Conservation (phyloP, 2,329 filamentous ascomycete genomes). For the Chalaropsis thielavioides region DNA sequence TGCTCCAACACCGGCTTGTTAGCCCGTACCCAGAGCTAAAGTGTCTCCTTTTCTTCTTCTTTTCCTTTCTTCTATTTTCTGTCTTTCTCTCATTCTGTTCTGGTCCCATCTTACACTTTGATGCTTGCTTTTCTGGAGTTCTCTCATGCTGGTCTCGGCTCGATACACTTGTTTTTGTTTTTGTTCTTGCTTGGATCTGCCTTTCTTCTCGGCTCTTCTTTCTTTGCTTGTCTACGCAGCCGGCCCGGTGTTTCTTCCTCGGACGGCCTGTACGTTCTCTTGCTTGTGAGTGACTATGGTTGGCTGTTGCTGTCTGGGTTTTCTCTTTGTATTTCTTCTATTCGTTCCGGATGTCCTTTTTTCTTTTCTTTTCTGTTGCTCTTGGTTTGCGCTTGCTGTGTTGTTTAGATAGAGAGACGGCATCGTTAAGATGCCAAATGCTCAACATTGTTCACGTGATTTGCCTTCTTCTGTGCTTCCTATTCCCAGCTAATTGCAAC, state of each 20-base stretch:
- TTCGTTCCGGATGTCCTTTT: neutral
- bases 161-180: neutral
- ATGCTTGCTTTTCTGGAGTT: constrained; percentile 2
- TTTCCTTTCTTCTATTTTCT: neutral
- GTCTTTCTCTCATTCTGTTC: neutral
- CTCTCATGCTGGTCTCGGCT: neutral
- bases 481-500: neutral
- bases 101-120: neutral
- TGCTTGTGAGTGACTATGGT: too few species aligned
- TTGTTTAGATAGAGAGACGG: neutral
- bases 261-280: neutral
- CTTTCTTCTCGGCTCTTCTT: constrained; percentile 7
- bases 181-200: constrained; percentile 8
- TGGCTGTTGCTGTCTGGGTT: too few species aligned
- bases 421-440: neutral
- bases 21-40: neutral
- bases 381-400: neutral
- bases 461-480: neutral
- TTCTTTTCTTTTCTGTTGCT: neutral
- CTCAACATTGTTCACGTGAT: neutral
- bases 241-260: neutral
- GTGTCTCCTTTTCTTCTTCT: too few species aligned
- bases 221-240: neutral
- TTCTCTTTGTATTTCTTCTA: too few species aligned
- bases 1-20: neutral